Conservation (phyloP, 2,329 filamentous ascomycete genomes). For the Pyrenophora seminiperda region DNA sequence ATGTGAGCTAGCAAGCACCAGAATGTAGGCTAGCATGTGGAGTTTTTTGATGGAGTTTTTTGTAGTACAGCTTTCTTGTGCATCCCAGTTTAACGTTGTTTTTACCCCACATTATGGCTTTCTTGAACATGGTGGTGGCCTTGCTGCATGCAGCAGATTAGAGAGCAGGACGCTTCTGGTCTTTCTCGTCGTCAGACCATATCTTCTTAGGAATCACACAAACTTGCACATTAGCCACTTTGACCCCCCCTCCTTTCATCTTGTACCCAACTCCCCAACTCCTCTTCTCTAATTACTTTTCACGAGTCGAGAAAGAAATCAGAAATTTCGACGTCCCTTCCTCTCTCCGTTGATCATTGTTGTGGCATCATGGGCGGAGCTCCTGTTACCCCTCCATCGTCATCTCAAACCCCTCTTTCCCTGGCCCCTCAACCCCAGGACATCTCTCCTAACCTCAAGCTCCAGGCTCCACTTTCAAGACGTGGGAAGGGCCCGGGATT, state of each 20-base stretch:
- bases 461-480: conserved; percentile 57
- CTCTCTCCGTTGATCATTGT: not conserved
- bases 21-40: no score
- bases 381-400: conserved; percentile 16
- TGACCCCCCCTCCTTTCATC: no score
- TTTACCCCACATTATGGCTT: not conserved
- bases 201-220: no score
- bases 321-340: not conserved
- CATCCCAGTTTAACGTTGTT: not conserved
- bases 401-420: not conserved
- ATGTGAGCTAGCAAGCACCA: no score
- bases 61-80: no score
- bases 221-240: no score
- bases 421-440: conserved; percentile 23
- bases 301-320: no score
- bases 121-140: no score
- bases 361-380: conserved; percentile 17
- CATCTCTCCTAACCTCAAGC: conserved; percentile 37
- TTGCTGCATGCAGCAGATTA: no score
- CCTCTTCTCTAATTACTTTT: no score
- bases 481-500: conserved; percentile 56
- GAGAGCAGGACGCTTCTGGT: not conserved
- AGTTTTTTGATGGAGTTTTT: no score
- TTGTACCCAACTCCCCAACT: no score
- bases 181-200: not conserved